Evolutionary conservation across 2,329 filamentous ascomycete genomes (phyloP), one percentile per base, ranked within the genome.

Genomic region (Cercospora beticola): DNA sequence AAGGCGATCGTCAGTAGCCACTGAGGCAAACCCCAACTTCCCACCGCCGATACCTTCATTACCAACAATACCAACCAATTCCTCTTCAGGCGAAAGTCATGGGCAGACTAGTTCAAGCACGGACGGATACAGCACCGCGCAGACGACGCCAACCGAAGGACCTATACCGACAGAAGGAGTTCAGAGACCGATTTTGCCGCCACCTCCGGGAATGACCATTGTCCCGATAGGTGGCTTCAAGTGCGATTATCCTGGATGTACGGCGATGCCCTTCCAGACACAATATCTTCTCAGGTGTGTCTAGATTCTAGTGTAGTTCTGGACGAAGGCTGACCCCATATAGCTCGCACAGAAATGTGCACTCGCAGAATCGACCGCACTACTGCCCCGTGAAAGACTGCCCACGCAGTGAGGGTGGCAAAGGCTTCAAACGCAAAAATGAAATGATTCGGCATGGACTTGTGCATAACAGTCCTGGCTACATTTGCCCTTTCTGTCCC

Each of bases 401-500:
- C 73, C 81, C 86, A 12, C 84, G 88, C 46, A 84, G 82, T n/a
- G 82, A 86, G 70, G 86, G 86, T n/a, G 88, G 88, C 21, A 87
- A 87, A 74, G 88, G 88, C 1, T 90, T 90, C 81, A 90, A 90
- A 76, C 83, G 88, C 33, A 90, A 90, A 76, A 90, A 90, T 71
- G 88, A 90, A 76, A 90, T 90, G 88, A 89, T 89, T 70, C 83
- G 88, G n/a, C 88, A 90, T 76, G 94, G 94, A 0, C 86, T 98
- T 3, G 95, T 98, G 4, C 95, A 99, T 77, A 90, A 93, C 72
- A 97, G 93, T 7, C 95, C 95, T 1, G 94, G 94, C 69, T 99
- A 98, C 76, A 89, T 97, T 31, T 99, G 95, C 79, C 95, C 95
- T 0, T 98, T 97, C 78, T 99, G 95, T 79, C 92, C 93, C 1